These are phyloP conservation scores for Alternaria brassicae DNA, from an alignment of 2,329 filamentous ascomycete genomes.

Conservation along the genomic window DNA sequence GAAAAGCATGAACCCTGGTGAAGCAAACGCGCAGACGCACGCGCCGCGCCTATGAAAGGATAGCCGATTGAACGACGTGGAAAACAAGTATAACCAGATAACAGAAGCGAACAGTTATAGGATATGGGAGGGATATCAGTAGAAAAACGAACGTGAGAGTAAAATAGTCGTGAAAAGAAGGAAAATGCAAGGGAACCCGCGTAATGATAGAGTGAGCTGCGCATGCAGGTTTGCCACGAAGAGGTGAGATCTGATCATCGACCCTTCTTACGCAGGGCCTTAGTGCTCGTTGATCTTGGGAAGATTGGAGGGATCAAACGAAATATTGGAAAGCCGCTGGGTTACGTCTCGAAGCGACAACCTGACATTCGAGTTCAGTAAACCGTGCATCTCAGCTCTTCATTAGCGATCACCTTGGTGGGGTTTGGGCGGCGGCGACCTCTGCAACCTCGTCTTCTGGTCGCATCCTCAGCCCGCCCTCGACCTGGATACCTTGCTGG, in stretches of 20 bases:
- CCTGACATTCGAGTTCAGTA: conserved; percentile 4
- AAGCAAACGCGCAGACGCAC: not conserved
- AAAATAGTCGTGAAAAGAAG: not conserved
- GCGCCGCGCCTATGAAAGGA: not conserved
- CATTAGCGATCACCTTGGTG: conserved; percentile 41
- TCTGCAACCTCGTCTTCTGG: conserved; percentile 56
- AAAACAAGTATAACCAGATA: conserved; percentile 8
- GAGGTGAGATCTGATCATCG: not conserved
- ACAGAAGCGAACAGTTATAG: conserved; percentile 1
- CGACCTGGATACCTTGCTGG: conserved; percentile 71
- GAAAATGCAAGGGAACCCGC: not conserved
- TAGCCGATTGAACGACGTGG: conserved; percentile 8
- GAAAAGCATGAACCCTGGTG: not conserved
- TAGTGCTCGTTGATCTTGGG: not conserved
- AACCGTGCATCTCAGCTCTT: conserved; percentile 16
- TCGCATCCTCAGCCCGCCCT: conserved; percentile 62
- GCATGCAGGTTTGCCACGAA: not conserved
- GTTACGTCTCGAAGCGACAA: not conserved
- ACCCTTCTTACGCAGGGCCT: not conserved
- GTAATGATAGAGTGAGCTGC: not conserved
- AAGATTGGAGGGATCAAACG: not conserved
- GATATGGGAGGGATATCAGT: conserved; percentile 18
- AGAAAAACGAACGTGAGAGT: conserved; percentile 11
- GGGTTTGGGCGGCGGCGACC: conserved; percentile 17
- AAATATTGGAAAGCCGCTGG: not conserved